Evolutionary conservation across 2,329 filamentous ascomycete species (phyloP), one percentile per base, ranked within the genome.

Genomic region (Epicoccum nigrum): DNA sequence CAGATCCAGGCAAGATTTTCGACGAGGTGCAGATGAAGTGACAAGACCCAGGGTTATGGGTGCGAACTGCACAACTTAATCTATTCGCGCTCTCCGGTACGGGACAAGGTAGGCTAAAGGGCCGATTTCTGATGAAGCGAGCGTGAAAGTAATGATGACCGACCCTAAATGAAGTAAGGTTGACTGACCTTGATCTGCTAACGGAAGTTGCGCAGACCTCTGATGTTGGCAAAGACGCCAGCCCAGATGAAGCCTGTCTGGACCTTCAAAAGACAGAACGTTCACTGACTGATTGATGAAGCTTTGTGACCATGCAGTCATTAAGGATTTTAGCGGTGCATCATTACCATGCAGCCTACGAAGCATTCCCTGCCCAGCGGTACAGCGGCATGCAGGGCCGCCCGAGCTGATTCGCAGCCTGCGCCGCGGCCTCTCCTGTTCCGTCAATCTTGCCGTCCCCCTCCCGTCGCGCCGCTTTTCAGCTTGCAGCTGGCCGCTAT

Each of bases 11-110:
- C 47, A 40, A 45, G 25, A 35, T 21, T 37, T 47, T 45, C 25
- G 41, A 32, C 20, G 40, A 50, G 31, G 37, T 47, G 48, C 55
- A 47, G 43, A 21, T 44, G 40, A 42, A 41, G 23, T 43, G 45
- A 47, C 38, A 34, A 30, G 56, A 56, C 52, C 61, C 59, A 42
- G 43, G 35, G 34, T 43, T 51, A 56, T 57, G 56, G 59, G 49
- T 55, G 52, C 35, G 41, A 54, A 50, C 19, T 41, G 54, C 50
- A 55, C 54, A 57, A 55, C 50, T 50, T 52, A 55, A 55, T 54
- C 53, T 59, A 58, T 27, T 43, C 31, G 38, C 49, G 27, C 41
- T 37, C 52, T 34, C 48, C 51, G 55, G 50, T 58, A 50, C 52
- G 48, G 19, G 35, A 51, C 35, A 39, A 31, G 34, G 23, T 38